Evolutionary conservation across 179 eudicot species (phyloP).

Genomic region (Silene vulgaris): DNA sequence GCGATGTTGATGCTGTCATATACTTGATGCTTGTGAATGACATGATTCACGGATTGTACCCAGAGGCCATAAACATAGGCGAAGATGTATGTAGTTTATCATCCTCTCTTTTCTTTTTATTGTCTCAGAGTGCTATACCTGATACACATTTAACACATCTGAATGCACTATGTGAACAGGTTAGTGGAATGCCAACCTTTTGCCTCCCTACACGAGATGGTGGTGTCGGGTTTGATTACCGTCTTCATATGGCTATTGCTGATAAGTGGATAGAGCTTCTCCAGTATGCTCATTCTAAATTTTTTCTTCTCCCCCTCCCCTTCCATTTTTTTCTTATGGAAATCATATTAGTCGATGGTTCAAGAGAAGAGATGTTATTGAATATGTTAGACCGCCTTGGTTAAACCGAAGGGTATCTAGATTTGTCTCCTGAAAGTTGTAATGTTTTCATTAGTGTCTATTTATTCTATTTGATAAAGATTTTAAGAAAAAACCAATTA

Average conservation of each 20-base stretch:
- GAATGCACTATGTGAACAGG: conserved; percentile 42
- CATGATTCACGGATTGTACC: conserved; percentile 83
- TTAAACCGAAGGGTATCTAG: background rate
- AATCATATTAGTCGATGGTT: background rate
- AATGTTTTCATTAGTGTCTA: background rate
- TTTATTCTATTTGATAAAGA: background rate
- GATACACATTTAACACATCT: background rate
- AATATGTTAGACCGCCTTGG: background rate
- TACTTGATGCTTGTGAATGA: conserved; percentile 97
- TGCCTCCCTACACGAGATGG: conserved; percentile 84
- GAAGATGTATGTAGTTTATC: conserved; percentile 70
- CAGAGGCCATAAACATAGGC: conserved; percentile 77
- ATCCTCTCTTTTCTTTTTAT: conserved; percentile 10
- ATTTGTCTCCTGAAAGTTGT: background rate
- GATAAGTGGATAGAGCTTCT: conserved; percentile 98
- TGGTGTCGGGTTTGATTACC: conserved; percentile 91
- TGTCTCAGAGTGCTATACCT: conserved; percentile 1
- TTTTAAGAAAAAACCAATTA: conserved; percentile 3
- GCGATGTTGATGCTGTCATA: conserved; percentile 91
- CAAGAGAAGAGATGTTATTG: background rate
- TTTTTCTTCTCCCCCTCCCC: background rate
- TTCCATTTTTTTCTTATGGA: background rate
- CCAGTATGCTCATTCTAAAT: conserved; percentile 46
- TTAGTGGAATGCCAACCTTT: conserved; percentile 97
- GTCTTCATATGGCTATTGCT: conserved; percentile 96